Evolutionary conservation across 2,329 filamentous ascomycete genomes (phyloP).

Genomic region (Plectosphaerella plurivora): DNA sequence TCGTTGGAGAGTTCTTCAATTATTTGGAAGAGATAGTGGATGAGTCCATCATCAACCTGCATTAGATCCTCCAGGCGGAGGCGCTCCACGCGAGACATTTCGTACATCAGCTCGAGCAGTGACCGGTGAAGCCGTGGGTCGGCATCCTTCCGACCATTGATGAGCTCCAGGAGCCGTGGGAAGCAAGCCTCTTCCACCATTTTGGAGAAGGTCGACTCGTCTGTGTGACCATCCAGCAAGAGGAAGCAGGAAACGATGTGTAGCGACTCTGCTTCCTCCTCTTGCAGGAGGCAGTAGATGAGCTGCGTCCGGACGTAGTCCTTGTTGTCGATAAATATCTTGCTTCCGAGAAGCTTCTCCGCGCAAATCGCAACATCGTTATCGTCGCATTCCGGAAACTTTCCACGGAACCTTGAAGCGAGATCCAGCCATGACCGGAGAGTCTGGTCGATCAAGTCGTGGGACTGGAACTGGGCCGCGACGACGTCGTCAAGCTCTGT

Average conservation of each 20-base stretch:
- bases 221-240: constrained; percentile 76
- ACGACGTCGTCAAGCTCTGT: constrained; percentile 46
- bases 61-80: constrained; percentile 71
- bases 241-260: constrained; percentile 81
- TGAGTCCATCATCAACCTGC: constrained; percentile 75
- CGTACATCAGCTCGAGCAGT: constrained; percentile 85
- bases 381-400: constrained; percentile 64
- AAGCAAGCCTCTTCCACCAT: constrained; percentile 89
- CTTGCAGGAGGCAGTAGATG: constrained; percentile 83
- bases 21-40: constrained; percentile 77
- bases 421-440: constrained; percentile 81
- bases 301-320: constrained; percentile 92
- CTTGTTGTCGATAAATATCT: constrained; percentile 67
- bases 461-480: constrained; percentile 39
- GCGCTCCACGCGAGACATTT: constrained; percentile 90
- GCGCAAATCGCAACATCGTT: constrained; percentile 78
- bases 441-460: constrained; percentile 72
- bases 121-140: constrained; percentile 73
- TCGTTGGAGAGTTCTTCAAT: constrained; percentile 88
- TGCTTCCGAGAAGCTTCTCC: constrained; percentile 70
- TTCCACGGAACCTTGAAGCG: constrained; percentile 70
- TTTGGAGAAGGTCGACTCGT: constrained; percentile 75
- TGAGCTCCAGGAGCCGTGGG: constrained; percentile 74
- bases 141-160: constrained; percentile 60
- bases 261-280: constrained; percentile 77